Conservation (phyloP, 169 alveolate species). For the Amoebophrya sp. region DNA sequence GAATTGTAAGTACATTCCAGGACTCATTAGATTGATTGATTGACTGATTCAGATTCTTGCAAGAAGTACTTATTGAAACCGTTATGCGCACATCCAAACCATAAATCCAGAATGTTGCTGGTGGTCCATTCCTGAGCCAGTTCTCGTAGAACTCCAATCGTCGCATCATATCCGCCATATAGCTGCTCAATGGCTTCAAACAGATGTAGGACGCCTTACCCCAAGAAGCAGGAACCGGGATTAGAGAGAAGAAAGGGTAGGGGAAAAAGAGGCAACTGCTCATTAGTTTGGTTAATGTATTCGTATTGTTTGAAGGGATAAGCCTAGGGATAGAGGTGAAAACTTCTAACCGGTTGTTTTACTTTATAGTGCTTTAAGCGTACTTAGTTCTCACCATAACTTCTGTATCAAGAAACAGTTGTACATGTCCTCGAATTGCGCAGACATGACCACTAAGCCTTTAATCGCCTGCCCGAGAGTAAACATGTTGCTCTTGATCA, state of each 20-base stretch:
- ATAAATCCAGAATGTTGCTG: slow-evolving; percentile 65
- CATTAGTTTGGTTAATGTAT: too few relatives aligned
- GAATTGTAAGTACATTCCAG: not conserved
- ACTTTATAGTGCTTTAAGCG: too few relatives aligned
- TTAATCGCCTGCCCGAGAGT: slow-evolving; percentile 67
- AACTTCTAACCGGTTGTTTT: slow-evolving; percentile 36
- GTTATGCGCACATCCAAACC: too few relatives aligned
- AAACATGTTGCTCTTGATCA: slow-evolving; percentile 61
- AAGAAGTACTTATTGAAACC: too few relatives aligned
- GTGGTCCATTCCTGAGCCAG: slow-evolving; percentile 65
- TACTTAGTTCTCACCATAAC: too few relatives aligned
- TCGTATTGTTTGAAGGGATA: too few relatives aligned
- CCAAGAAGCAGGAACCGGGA: not conserved
- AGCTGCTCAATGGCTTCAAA: slow-evolving; percentile 46
- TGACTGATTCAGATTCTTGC: not conserved
- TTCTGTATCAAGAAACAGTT: slow-evolving; percentile 67
- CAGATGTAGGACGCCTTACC: slow-evolving; percentile 35
- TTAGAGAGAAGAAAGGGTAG: not conserved
- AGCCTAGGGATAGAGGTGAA: too few relatives aligned
- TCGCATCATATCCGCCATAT: slow-evolving; percentile 59
- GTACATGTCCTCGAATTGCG: slow-evolving; percentile 61
- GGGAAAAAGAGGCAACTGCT: not conserved
- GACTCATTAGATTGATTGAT: not conserved
- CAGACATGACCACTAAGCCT: slow-evolving; percentile 71
- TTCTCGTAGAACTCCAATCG: slow-evolving; percentile 63